Conservation (phyloP, 2,329 filamentous ascomycete species). For the Exophiala mesophila region DNA sequence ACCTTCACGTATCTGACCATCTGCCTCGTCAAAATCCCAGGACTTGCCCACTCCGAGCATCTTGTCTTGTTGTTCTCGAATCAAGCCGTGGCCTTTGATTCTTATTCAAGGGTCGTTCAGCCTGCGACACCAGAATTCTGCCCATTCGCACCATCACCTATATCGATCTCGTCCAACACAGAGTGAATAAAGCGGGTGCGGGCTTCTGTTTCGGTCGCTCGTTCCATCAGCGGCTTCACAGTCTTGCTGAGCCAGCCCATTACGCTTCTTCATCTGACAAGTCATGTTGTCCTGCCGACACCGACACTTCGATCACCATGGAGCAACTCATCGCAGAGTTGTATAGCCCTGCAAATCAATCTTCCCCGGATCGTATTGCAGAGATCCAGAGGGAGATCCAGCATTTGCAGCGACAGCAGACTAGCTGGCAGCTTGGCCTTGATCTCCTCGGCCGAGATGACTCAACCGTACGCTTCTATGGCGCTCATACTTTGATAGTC, state of each 20-base stretch:
- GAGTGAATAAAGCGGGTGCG: neutral
- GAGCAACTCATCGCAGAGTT: slow-evolving; percentile 24
- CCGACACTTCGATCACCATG: slow-evolving; percentile 9
- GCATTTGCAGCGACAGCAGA: slow-evolving; percentile 67
- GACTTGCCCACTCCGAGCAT: no score
- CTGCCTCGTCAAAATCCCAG: no score
- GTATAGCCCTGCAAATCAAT: slow-evolving; percentile 22
- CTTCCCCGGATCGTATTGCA: slow-evolving; percentile 20
- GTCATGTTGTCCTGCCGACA: neutral
- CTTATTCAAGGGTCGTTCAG: no score
- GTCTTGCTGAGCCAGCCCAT: no score
- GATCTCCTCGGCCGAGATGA: slow-evolving; percentile 64
- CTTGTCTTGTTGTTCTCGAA: no score
- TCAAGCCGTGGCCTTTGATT: no score
- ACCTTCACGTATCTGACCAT: no score
- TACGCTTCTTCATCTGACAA: neutral
- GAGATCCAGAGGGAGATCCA: slow-evolving; percentile 71
- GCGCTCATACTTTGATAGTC: slow-evolving; percentile 84
- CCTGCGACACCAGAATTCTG: no score
- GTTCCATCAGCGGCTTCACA: neutral
- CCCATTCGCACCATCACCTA: no score
- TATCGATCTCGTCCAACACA: neutral
- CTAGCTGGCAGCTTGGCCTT: slow-evolving; percentile 83
- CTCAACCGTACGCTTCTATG: slow-evolving; percentile 82
- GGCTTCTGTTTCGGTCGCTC: neutral